A percentile compares a stretch with the other conserved stretches of the same genome.
phyloP scores from a whole-genome alignment of 2,329 filamentous ascomycete species.

The Helicocarpus griseus region DNA sequence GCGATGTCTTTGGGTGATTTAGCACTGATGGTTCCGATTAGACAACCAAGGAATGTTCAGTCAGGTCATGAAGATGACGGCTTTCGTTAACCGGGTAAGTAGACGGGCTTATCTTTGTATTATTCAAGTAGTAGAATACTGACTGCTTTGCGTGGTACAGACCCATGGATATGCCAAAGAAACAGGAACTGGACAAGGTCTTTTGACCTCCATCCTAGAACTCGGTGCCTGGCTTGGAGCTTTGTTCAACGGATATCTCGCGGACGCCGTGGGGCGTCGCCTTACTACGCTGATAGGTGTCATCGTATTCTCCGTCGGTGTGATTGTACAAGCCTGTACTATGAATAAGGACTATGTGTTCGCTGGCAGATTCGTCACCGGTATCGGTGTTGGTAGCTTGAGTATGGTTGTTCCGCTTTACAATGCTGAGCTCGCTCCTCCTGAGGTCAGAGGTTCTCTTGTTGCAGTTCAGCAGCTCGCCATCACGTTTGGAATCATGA shows the following conservation, averaged over 20 bases:
- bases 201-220: constrained; percentile 33
- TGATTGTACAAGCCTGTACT: constrained; percentile 63
- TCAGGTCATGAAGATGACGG: constrained; percentile 50
- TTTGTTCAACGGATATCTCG: constrained; percentile 28
- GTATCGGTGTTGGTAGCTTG: constrained; percentile 31
- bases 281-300: constrained; percentile 64
- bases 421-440: constrained; percentile 27
- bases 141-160: constrained; percentile 6
- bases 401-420: constrained; percentile 33
- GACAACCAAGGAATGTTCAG: constrained; percentile 68
- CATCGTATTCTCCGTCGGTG: constrained; percentile 61
- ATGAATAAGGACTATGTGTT: constrained; percentile 42
- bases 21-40: constrained; percentile 13
- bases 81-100: constrained; percentile 36
- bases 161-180: constrained; percentile 20
- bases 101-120: neutral
- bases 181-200: constrained; percentile 21
- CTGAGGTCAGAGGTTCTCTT: constrained; percentile 32
- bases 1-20: constrained; percentile 27
- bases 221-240: constrained; percentile 32
- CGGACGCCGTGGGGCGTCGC: constrained; percentile 51
- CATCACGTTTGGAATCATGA: constrained; percentile 34
- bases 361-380: constrained; percentile 29
- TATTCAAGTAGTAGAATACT: constrained; percentile 13
- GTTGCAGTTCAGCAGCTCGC: constrained; percentile 33